A percentile compares a stretch with the other conserved stretches of the same genome.
phyloP scores from a whole-genome alignment of 139 green algal genomes.

The Protoeuglena noctilucae region DNA sequence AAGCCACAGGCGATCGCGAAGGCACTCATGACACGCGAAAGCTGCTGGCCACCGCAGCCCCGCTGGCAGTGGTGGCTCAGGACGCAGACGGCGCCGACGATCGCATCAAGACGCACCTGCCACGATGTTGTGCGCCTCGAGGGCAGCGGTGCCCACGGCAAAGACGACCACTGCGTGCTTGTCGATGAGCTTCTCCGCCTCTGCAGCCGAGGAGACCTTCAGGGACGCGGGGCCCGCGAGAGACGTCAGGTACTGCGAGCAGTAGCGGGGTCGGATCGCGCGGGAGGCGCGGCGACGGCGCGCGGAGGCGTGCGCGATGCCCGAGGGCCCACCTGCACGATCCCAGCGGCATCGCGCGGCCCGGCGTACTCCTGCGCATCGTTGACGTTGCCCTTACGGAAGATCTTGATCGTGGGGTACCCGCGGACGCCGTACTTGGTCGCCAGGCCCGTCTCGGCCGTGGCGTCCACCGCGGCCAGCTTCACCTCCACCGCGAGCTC shows the following conservation, averaged over 20 bases:
- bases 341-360: conserved; percentile 24
- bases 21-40: no score
- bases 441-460: conserved; percentile 22
- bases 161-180: not conserved
- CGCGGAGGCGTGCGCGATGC: no score
- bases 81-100: no score
- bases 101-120: no score
- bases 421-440: conserved; percentile 23
- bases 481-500: conserved; percentile 2
- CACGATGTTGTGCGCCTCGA: not conserved
- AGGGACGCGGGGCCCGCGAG: conserved; percentile 4
- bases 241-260: conserved; percentile 23
- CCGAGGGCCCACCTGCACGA: no score
- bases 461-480: conserved; percentile 26
- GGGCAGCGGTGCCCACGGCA: no score
- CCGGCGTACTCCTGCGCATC: conserved; percentile 24
- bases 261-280: no score
- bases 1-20: no score
- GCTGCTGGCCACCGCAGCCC: no score
- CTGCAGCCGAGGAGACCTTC: not conserved
- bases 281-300: no score
- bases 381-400: conserved; percentile 14
- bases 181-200: not conserved
- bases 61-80: no score
- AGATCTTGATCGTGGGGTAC: conserved; percentile 41